Evolutionary conservation across 148 eudicot genomes (phyloP).

Genomic region (Drosera capensis): DNA sequence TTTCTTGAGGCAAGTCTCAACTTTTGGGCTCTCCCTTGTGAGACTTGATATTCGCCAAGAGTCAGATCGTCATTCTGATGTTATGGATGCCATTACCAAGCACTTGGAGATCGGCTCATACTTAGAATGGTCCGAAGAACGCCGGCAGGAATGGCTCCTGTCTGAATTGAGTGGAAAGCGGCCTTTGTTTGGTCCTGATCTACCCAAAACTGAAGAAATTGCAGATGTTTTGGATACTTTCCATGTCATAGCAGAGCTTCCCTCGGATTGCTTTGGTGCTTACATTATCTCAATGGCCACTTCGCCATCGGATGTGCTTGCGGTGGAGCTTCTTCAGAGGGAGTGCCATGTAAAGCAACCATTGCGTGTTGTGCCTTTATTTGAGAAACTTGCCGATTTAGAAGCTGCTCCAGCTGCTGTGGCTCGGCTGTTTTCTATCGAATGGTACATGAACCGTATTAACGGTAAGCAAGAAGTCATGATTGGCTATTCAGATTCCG

Average conservation of each 20-base stretch:
- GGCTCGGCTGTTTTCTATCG: conserved; percentile 75
- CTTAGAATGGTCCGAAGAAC: conserved; percentile 87
- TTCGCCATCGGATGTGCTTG: conserved; percentile 86
- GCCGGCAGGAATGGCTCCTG: conserved; percentile 90
- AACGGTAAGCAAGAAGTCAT: conserved; percentile 94
- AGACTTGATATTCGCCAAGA: conserved; percentile 92
- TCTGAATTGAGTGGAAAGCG: conserved; percentile 87
- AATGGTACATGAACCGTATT: conserved; percentile 73
- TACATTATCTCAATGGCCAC: conserved; percentile 98
- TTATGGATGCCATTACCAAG: conserved; percentile 76
- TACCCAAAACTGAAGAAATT: conserved; percentile 85
- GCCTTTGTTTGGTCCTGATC: conserved; percentile 88
- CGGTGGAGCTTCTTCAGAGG: conserved; percentile 90
- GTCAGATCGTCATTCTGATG: conserved; percentile 92
- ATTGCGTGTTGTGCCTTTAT: conserved; percentile 81
- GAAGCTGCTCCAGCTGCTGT: conserved; percentile 95
- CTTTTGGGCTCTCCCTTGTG: conserved; percentile 91
- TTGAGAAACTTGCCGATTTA: conserved; percentile 83
- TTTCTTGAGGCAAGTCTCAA: conserved; percentile 87
- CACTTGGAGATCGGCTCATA: conserved; percentile 91
- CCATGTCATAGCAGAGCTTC: conserved; percentile 81
- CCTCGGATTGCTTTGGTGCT: conserved; percentile 89
- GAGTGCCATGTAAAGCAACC: conserved; percentile 86
- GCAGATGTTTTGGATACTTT: conserved; percentile 84
- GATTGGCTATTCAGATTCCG: conserved; percentile 97